phyloP scores from a whole-genome alignment of 768 basidiomycete genomes.

The Lactarius akahatsu region DNA sequence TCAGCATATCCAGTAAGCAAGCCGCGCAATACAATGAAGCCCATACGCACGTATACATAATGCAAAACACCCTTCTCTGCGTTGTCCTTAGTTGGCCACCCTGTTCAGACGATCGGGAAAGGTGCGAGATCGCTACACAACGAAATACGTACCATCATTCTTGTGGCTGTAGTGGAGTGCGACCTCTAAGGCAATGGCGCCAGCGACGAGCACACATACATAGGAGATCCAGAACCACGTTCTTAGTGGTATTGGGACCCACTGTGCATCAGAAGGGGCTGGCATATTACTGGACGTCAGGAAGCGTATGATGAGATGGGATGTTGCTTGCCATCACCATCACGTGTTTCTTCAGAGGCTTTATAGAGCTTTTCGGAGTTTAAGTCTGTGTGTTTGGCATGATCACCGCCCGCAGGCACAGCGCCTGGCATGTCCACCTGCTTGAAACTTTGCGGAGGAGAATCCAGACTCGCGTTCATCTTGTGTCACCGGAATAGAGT shows the following conservation, averaged over 20 bases:
- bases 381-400: background rate
- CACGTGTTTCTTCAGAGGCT: background rate
- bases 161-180: conserved; percentile 48
- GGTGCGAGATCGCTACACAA: background rate
- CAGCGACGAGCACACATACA: conserved; percentile 39
- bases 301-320: background rate
- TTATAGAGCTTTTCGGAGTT: background rate
- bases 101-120: conserved; percentile 33
- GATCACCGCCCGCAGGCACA: background rate
- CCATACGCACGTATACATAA: conserved; percentile 50
- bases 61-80: conserved; percentile 44
- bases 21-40: background rate
- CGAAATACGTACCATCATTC: conserved; percentile 40
- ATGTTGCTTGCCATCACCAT: background rate
- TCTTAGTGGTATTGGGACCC: conserved; percentile 48
- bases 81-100: conserved; percentile 44
- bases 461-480: background rate
- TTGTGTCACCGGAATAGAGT: background rate
- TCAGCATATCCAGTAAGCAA: background rate
- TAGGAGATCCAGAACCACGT: conserved; percentile 49
- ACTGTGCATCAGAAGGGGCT: conserved; percentile 24
- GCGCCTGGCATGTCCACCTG: background rate
- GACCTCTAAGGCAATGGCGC: conserved; percentile 48
- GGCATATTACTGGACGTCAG: background rate
- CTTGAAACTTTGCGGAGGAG: background rate